Evolutionary conservation across 2,329 filamentous ascomycete genomes (phyloP).

Genomic region (Colletotrichum sp.): DNA sequence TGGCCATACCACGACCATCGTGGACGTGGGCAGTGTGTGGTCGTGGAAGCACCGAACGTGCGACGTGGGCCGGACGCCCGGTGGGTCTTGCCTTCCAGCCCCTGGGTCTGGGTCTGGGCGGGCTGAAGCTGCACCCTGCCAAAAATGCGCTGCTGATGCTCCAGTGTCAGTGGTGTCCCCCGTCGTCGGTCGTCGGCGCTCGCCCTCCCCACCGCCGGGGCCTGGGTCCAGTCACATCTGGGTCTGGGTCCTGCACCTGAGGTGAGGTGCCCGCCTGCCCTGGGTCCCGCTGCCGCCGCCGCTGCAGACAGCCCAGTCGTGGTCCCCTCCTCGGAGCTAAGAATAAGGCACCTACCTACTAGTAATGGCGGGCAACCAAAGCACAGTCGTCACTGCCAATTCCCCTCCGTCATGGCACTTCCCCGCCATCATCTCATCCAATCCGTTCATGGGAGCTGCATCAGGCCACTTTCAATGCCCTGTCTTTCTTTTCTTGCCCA

Average conservation of each 20-base stretch:
- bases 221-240: not conserved
- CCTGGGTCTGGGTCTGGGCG: not conserved
- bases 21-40: not conserved
- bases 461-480: constrained; percentile 16
- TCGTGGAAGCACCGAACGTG: not conserved
- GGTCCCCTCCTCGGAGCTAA: not conserved
- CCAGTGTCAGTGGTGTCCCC: not conserved
- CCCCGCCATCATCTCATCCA: constrained; percentile 18
- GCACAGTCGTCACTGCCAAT: not conserved
- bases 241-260: not conserved
- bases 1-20: not conserved
- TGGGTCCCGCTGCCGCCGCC: not conserved
- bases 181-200: not conserved
- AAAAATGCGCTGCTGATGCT: not conserved
- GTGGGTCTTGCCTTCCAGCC: not conserved
- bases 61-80: not conserved
- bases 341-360: not conserved
- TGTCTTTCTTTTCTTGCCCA: constrained; percentile 5
- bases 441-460: constrained; percentile 13
- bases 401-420: not conserved
- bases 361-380: not conserved
- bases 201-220: not conserved
- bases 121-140: not conserved
- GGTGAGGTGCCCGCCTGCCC: not conserved
- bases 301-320: not conserved